Evolutionary conservation across 106 monocot genomes (phyloP).

Genomic region (Xerophyta viscosa): DNA sequence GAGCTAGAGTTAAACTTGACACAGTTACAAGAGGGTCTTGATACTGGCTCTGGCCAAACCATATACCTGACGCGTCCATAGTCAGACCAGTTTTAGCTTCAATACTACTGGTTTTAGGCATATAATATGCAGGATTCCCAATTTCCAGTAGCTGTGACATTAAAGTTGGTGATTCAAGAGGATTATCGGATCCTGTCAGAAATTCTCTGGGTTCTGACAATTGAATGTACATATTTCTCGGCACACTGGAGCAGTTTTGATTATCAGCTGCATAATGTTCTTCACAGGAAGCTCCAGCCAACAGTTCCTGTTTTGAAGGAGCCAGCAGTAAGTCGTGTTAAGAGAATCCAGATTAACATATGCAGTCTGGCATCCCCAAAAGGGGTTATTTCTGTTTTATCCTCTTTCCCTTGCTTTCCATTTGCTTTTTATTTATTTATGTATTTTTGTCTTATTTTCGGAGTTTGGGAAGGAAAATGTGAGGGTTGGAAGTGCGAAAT

Average conservation of each 20-base stretch:
- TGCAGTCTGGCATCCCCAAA: no score
- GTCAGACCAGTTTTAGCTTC: not conserved
- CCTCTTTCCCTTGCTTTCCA: no score
- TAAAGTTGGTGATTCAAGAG: conserved; percentile 29
- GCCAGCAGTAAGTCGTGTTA: no score
- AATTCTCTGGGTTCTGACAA: conserved; percentile 38
- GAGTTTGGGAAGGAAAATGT: no score
- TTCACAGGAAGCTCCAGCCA: conserved; percentile 1
- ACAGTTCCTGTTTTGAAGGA: no score
- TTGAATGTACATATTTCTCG: conserved; percentile 24
- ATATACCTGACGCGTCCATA: conserved; percentile 15
- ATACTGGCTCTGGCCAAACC: conserved; percentile 43
- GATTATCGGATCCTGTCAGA: conserved; percentile 35
- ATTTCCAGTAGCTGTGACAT: conserved; percentile 5
- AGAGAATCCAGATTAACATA: no score
- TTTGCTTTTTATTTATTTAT: no score
- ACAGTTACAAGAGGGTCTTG: conserved; percentile 16
- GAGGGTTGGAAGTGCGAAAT: no score
- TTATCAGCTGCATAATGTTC: conserved; percentile 1
- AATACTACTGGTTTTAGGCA: not conserved
- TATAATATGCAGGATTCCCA: not conserved
- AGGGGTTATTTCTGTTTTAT: no score
- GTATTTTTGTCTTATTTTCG: no score
- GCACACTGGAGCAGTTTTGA: conserved; percentile 2
- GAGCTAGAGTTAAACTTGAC: conserved; percentile 23